A percentile compares a stretch with the other conserved stretches of the same genome.
Evolutionary conservation across 2,329 filamentous ascomycete genomes (phyloP).

Genomic region (Parafenestella ontariensis): DNA sequence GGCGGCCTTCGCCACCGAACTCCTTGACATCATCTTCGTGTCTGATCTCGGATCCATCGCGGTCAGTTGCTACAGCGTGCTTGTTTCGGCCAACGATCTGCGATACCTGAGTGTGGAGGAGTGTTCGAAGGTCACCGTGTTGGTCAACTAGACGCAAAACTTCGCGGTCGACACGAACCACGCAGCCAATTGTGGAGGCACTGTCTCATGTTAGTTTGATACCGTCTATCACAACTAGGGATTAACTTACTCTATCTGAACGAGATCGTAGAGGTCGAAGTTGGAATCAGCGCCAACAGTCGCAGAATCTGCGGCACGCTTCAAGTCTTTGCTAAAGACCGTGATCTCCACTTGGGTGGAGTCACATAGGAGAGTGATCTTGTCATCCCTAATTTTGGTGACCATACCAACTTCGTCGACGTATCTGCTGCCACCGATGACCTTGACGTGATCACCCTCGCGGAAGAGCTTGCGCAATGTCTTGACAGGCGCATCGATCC

Average conservation of each 20-base stretch:
- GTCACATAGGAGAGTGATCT: slow-evolving; percentile 91
- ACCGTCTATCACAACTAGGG: not conserved
- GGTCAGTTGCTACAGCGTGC: slow-evolving; percentile 87
- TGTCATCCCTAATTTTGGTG: slow-evolving; percentile 89
- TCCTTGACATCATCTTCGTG: slow-evolving; percentile 93
- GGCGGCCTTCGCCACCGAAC: slow-evolving; percentile 80
- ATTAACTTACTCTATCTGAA: slow-evolving; percentile 78
- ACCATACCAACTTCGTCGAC: slow-evolving; percentile 97
- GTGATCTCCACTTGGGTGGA: slow-evolving; percentile 93
- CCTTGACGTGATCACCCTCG: slow-evolving; percentile 96
- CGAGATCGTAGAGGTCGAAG: slow-evolving; percentile 90
- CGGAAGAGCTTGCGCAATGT: slow-evolving; percentile 91
- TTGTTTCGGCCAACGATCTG: slow-evolving; percentile 85
- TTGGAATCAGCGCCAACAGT: slow-evolving; percentile 85
- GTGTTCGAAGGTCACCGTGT: slow-evolving; percentile 78
- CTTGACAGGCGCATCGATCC: slow-evolving; percentile 91
- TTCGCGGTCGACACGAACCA: slow-evolving; percentile 95
- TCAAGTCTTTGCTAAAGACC: slow-evolving; percentile 95
- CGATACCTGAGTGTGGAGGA: slow-evolving; percentile 89
- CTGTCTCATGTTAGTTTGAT: slow-evolving; percentile 43
- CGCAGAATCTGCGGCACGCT: slow-evolving; percentile 90
- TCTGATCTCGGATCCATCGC: slow-evolving; percentile 91
- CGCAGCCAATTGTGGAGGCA: slow-evolving; percentile 86
- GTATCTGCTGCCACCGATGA: slow-evolving; percentile 94
- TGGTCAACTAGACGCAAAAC: slow-evolving; percentile 90